phyloP scores from a whole-genome alignment of 2,329 filamentous ascomycete genomes.

The Aureobasidium pullulans region DNA sequence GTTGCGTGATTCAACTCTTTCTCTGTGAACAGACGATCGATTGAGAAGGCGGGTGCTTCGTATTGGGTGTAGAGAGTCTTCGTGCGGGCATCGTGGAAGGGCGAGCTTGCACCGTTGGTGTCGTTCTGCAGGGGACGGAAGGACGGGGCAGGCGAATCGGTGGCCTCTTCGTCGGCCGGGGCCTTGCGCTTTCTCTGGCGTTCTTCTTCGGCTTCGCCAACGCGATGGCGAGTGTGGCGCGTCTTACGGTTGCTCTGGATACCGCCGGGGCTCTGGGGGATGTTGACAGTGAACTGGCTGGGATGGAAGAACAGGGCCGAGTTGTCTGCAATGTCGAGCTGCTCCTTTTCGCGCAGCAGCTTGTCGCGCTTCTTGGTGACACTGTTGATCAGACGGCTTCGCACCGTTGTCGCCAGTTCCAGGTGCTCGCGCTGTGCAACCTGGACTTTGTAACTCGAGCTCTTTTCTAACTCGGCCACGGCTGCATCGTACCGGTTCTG shows the following conservation, averaged over 20 bases:
- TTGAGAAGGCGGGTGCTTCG: slow-evolving; percentile 51
- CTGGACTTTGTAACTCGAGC: slow-evolving; percentile 52
- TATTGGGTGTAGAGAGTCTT: slow-evolving; percentile 48
- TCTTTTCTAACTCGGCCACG: slow-evolving; percentile 48
- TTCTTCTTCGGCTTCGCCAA: slow-evolving; percentile 28
- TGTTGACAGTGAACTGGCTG: slow-evolving; percentile 58
- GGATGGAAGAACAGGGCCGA: slow-evolving; percentile 59
- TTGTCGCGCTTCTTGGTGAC: slow-evolving; percentile 51
- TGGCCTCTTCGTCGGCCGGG: slow-evolving; percentile 46
- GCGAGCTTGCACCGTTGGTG: slow-evolving; percentile 40
- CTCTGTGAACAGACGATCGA: slow-evolving; percentile 59
- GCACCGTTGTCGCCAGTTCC: slow-evolving; percentile 50
- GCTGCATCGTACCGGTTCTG: slow-evolving; percentile 52
- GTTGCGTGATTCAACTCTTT: slow-evolving; percentile 58
- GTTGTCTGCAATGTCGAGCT: slow-evolving; percentile 59
- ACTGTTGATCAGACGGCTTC: slow-evolving; percentile 52
- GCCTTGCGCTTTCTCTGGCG: slow-evolving; percentile 53
- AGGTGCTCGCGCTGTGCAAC: slow-evolving; percentile 58
- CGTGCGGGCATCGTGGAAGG: slow-evolving; percentile 47
- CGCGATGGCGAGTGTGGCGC: slow-evolving; percentile 50
- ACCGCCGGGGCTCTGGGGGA: slow-evolving; percentile 56
- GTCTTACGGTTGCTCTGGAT: slow-evolving; percentile 56
- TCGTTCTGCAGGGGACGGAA: slow-evolving; percentile 34
- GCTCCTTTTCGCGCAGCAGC: slow-evolving; percentile 58
- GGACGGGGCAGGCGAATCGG: slow-evolving; percentile 51